Evolutionary conservation across 495 filamentous ascomycete genomes (phyloP).

Genomic region (Xeromyces bisporus): DNA sequence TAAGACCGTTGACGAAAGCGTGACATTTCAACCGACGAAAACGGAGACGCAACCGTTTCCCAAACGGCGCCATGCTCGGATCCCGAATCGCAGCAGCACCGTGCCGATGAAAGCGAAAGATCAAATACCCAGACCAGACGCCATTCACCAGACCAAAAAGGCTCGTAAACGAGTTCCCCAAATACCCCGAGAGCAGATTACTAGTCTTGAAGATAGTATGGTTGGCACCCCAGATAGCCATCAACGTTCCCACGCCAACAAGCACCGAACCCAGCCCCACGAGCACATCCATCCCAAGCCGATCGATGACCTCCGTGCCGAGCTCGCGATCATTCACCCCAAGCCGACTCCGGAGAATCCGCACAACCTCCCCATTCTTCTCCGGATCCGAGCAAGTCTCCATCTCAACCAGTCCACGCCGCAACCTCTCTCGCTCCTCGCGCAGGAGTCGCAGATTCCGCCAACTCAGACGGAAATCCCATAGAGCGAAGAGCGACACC

Average conservation of each 20-base stretch:
- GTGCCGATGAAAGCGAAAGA: constrained; percentile 18
- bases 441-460: constrained; percentile 25
- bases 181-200: constrained; percentile 33
- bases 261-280: constrained; percentile 29
- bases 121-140: constrained; percentile 25
- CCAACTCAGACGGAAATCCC: constrained; percentile 26
- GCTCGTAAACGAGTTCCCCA: constrained; percentile 29
- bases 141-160: constrained; percentile 28
- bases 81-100: constrained; percentile 6
- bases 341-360: constrained; percentile 15
- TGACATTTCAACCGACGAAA: constrained; percentile 24
- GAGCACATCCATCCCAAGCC: constrained; percentile 29
- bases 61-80: constrained; percentile 6
- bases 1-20: constrained; percentile 20
- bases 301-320: constrained; percentile 30
- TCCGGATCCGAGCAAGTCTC: too few species aligned
- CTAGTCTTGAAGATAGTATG: constrained; percentile 22
- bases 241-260: constrained; percentile 31
- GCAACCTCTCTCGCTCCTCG: constrained; percentile 18
- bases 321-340: constrained; percentile 25
- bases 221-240: constrained; percentile 33
- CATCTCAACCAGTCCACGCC: constrained; percentile 3
- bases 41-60: constrained; percentile 15
- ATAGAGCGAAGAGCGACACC: constrained; percentile 26
- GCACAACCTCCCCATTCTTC: constrained; percentile 6